Conservation (phyloP, 176 grass and related monocot genomes). For the Dendrocalamus sinicus region DNA sequence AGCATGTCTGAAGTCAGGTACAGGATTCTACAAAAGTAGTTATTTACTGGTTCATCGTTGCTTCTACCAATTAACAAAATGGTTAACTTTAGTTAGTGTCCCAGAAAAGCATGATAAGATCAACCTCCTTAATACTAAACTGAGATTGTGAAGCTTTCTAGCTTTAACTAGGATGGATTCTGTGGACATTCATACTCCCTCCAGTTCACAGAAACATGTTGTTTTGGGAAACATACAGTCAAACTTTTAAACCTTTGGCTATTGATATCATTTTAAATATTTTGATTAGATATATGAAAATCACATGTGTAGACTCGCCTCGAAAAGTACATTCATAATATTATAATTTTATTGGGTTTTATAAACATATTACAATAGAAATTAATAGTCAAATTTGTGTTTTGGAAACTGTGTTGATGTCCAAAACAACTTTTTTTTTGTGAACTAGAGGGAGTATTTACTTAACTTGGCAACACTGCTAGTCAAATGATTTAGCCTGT, state of each 20-base stretch:
- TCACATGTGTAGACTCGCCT: too few species aligned
- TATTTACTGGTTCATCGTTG: neutral
- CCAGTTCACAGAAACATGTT: too few species aligned
- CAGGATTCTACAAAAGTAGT: slow-evolving; percentile 10
- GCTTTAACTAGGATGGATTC: neutral
- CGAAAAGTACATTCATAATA: too few species aligned
- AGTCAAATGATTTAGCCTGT: neutral
- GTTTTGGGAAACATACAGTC: too few species aligned
- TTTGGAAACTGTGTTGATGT: too few species aligned
- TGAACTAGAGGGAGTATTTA: neutral
- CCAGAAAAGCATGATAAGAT: neutral
- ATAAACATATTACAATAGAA: too few species aligned
- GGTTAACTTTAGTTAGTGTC: neutral
- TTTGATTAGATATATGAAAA: too few species aligned
- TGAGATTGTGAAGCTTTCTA: neutral
- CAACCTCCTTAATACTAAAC: neutral
- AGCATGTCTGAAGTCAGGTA: neutral
- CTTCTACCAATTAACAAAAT: neutral
- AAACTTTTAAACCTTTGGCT: too few species aligned
- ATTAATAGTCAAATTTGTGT: too few species aligned
- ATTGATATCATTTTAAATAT: too few species aligned
- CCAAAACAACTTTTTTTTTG: too few species aligned
- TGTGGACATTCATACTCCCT: neutral
- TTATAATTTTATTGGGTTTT: too few species aligned
- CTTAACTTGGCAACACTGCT: neutral